Evolutionary conservation across 2,329 filamentous ascomycete genomes (phyloP), one percentile per base, ranked within the genome.

Genomic region (Phialophora tarda): DNA sequence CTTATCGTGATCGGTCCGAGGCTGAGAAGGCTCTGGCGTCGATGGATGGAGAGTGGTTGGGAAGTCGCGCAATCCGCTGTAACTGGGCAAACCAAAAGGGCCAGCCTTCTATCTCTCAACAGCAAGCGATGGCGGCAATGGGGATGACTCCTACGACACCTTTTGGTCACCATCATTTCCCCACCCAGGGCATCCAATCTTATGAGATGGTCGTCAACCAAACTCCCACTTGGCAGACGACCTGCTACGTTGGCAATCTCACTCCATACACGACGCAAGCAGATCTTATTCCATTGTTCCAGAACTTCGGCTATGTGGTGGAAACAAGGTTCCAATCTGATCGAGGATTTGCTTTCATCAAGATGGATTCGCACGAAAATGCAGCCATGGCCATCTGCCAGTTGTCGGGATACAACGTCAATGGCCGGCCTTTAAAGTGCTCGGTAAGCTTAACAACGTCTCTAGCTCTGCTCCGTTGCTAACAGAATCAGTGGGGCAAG

Each of bases 31-130:
- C 95, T 1, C 81, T 99, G 75, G 96, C 90, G 81, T 93, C 93
- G 69, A 99, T 99, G 95, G 95, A 99, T 76, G 95, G 95, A 69
- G 95, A 99, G 82, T 99, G 95, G 95, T 89, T 99, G 59, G 95
- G 95, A 62, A 98, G 95, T 74, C 91, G 95, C 71, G 95, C 95
- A 48, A 99, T 99, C 77, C 93, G 95, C 74, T 98, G 94, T 86
- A 99, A 99, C 84, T 99, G 95, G 95, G 95, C 95, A 68, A 99
- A 99, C 83, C 95, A 99, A 78, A 99, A 99, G 84, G 95, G 95
- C n/a, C 95, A 99, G 77, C 95, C 95, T 64, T 98, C 95, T 1
- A 97, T 98, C 79, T 93, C 93, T 57, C 94, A 99, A 82, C 95
- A 98, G 81, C 92, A 96, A 80, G 92, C 93, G 44, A 95, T 99